Evolutionary conservation across 73 alveolate genomes (phyloP).

Genomic region (Stentor roeselii): DNA sequence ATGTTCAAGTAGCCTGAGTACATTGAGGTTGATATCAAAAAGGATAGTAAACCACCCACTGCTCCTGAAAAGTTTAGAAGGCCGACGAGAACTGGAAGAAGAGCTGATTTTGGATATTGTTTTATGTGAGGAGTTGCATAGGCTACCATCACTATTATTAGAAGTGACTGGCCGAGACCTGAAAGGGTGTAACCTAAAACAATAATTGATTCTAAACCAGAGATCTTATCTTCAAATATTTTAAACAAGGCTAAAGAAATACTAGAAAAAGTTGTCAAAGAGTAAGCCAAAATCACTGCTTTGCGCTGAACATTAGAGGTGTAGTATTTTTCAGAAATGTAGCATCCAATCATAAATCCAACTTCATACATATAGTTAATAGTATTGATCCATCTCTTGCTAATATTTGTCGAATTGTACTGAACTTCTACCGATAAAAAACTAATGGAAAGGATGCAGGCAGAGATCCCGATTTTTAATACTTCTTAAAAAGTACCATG

Average conservation of each 20-base stretch:
- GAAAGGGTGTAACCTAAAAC: not conserved
- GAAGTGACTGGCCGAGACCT: not conserved
- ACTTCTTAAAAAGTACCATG: not conserved
- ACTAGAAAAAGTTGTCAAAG: not conserved
- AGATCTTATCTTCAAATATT: not conserved
- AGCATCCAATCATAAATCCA: not conserved
- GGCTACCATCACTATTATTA: not conserved
- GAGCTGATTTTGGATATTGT: not conserved
- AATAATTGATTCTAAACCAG: not conserved
- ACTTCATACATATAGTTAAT: not conserved
- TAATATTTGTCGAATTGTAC: not conserved
- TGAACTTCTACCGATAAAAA: not conserved
- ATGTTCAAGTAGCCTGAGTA: not conserved
- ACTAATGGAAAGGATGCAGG: not conserved
- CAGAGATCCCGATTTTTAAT: not conserved
- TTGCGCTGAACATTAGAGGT: not conserved
- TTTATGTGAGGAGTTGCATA: not conserved
- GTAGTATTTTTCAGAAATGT: not conserved
- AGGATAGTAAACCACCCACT: not conserved
- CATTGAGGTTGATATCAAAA: too few species aligned
- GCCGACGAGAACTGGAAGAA: not conserved
- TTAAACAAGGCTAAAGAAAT: not conserved
- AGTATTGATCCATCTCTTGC: too few species aligned
- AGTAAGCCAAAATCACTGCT: not conserved
- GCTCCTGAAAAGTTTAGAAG: not conserved